Base-by-base conservation (phyloP, 2,329 filamentous ascomycete genomes). In the Colletotrichum noveboracense region DNA sequence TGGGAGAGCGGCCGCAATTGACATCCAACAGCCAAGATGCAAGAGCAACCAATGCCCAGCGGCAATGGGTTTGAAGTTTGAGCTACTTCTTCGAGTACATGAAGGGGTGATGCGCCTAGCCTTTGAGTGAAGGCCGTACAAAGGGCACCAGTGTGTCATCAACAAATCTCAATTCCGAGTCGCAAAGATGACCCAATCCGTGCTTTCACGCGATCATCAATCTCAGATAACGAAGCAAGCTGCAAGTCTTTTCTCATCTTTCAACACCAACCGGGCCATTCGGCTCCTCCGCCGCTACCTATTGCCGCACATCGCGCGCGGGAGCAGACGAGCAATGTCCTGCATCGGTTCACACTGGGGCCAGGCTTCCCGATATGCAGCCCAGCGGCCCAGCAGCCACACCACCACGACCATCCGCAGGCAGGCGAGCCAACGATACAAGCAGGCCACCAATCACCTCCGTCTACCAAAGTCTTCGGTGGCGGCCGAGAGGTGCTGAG, bases 341-440 rank as follows among this genome's bases (percentile, higher is more conserved):
- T 71, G 60, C 71, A 64, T 36, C n/a, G 34, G 68, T 74, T 48
- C 60, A 36, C 34, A 30, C 52, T 28, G 43, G 24, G 24, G n/a
- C 55, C 26, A 13, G n/a, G 55, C 36, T 55, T 62, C 68, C 73
- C 68, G 38, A 36, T 9, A 64, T 73, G 73, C 73, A 64, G 69
- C 69, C 70, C 73, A 28, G 73, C 56, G 73, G 69, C 69, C 16
- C 64, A 75, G 69, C 61, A 58, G 8, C 21, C 52, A 16, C 60
- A 30, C 28, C 26, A 61, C 24, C 28, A 18, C 26, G 18, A 24
- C 43, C 26, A 24, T 52, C 34, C 21, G 28, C 67, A 61, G 16
- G 56, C 38, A 48, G 36, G 52, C 62, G n/a, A 72, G 64, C 69
- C 61, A 71, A 61, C 61, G 18, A 61, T 21, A 21, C 16, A 34